Conservation (phyloP, 2,329 filamentous ascomycete genomes). For the Aspergillus proliferans region DNA sequence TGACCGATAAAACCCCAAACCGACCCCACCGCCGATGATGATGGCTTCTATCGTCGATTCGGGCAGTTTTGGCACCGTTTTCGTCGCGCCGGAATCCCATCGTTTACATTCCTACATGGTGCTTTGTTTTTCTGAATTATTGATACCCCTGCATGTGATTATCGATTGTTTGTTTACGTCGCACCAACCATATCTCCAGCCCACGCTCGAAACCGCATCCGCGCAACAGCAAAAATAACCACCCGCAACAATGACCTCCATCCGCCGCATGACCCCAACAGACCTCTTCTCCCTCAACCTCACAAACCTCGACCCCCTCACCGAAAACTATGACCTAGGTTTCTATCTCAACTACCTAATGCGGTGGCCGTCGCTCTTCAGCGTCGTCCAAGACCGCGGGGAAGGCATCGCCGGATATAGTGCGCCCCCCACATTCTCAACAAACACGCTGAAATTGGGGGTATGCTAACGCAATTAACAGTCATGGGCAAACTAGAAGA, state of each 20-base stretch:
- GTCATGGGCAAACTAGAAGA: conserved; percentile 97
- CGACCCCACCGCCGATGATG: background rate
- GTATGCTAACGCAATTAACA: conserved; percentile 31
- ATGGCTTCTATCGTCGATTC: background rate
- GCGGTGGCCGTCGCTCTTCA: conserved; percentile 92
- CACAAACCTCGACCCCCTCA: conserved; percentile 91
- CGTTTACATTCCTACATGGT: too few species aligned
- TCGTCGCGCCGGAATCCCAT: too few species aligned
- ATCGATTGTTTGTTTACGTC: background rate
- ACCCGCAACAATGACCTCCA: conserved; percentile 61
- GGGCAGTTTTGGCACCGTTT: too few species aligned
- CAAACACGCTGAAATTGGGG: background rate
- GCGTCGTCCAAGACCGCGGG: conserved; percentile 76
- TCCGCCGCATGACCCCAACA: conserved; percentile 74
- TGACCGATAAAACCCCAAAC: conserved; percentile 22
- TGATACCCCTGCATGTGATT: too few species aligned
- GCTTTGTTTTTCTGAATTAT: too few species aligned
- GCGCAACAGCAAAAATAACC: background rate
- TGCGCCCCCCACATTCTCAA: conserved; percentile 40
- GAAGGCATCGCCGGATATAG: conserved; percentile 95
- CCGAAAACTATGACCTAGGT: conserved; percentile 92
- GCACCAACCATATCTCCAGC: background rate
- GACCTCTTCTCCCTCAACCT: conserved; percentile 87
- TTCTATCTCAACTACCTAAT: conserved; percentile 97
- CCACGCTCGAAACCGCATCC: too few species aligned